Conservation (phyloP, 306 rosid genomes). For the Acacia melanoxylon region DNA sequence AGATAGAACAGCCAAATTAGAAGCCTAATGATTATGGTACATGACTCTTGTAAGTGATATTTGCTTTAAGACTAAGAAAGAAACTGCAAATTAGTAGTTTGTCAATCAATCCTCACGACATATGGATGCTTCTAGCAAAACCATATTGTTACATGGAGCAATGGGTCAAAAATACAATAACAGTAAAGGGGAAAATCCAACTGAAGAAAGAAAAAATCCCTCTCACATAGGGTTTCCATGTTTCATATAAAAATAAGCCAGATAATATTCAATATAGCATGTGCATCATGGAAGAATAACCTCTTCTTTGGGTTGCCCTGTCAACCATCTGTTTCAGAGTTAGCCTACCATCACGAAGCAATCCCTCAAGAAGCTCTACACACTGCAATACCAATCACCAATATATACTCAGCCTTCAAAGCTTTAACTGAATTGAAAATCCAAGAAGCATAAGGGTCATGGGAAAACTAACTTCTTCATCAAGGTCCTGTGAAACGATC, state of each 20-base stretch:
- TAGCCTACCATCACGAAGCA: slow-evolving; percentile 90
- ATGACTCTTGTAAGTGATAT: background rate
- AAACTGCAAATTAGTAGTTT: background rate
- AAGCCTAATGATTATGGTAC: background rate
- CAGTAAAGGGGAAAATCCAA: background rate
- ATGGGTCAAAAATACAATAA: background rate
- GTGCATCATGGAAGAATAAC: slow-evolving; percentile 38
- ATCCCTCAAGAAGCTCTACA: slow-evolving; percentile 65
- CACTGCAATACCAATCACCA: slow-evolving; percentile 48
- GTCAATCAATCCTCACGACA: background rate
- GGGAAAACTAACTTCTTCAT: slow-evolving; percentile 53
- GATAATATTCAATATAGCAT: background rate
- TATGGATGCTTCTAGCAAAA: background rate
- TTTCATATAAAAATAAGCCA: background rate
- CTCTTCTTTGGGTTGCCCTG: slow-evolving; percentile 61
- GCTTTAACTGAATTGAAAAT: slow-evolving; percentile 12
- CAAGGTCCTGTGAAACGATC: slow-evolving; percentile 52
- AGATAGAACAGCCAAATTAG: background rate
- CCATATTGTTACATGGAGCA: background rate
- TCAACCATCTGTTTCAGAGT: slow-evolving; percentile 67
- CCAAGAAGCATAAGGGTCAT: slow-evolving; percentile 15
- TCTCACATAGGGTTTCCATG: background rate
- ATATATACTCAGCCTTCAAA: slow-evolving; percentile 10
- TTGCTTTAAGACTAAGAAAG: background rate
- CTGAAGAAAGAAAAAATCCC: background rate